Evolutionary conservation across 1,139 yeast genomes (phyloP).

Genomic region (Yamadazyma sp.): DNA sequence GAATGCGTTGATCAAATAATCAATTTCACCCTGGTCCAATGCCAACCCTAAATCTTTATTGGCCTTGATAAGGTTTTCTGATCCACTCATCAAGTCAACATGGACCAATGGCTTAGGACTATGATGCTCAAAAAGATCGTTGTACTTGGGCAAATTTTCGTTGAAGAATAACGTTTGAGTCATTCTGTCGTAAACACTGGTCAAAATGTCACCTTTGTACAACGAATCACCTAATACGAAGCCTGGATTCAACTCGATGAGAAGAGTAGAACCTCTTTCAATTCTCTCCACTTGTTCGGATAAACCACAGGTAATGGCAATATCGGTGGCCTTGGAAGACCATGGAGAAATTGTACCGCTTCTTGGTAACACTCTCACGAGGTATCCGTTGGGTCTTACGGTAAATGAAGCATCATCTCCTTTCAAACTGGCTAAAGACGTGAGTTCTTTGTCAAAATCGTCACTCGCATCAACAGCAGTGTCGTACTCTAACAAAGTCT

Average conservation of each 20-base stretch:
- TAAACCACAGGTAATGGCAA: slow-evolving; percentile 85
- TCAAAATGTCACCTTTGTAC: slow-evolving; percentile 44
- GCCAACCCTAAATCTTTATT: slow-evolving; percentile 89
- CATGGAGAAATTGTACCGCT: slow-evolving; percentile 97
- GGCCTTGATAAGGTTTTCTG: slow-evolving; percentile 67
- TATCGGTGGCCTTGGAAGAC: slow-evolving; percentile 98
- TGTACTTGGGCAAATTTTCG: slow-evolving; percentile 55
- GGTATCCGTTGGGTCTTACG: slow-evolving; percentile 52
- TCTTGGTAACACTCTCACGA: slow-evolving; percentile 84
- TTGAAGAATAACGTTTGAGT: slow-evolving; percentile 69
- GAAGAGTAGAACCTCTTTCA: slow-evolving; percentile 83
- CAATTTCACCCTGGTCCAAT: slow-evolving; percentile 88
- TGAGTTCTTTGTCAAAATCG: slow-evolving; percentile 47
- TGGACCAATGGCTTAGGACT: slow-evolving; percentile 82
- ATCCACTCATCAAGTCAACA: slow-evolving; percentile 62
- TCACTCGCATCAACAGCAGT: slow-evolving; percentile 52
- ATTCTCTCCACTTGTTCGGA: slow-evolving; percentile 70
- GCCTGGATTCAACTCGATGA: slow-evolving; percentile 68
- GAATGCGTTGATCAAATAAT: slow-evolving; percentile 81
- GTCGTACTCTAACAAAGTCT: slow-evolving; percentile 75
- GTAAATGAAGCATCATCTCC: slow-evolving; percentile 30
- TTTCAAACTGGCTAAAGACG: slow-evolving; percentile 24
- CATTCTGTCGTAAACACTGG: slow-evolving; percentile 90
- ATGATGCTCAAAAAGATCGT: slow-evolving; percentile 76
- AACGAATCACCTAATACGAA: slow-evolving; percentile 45